Evolutionary conservation across 805 yeast genomes (phyloP).

Genomic region (Starmerella floricola): DNA sequence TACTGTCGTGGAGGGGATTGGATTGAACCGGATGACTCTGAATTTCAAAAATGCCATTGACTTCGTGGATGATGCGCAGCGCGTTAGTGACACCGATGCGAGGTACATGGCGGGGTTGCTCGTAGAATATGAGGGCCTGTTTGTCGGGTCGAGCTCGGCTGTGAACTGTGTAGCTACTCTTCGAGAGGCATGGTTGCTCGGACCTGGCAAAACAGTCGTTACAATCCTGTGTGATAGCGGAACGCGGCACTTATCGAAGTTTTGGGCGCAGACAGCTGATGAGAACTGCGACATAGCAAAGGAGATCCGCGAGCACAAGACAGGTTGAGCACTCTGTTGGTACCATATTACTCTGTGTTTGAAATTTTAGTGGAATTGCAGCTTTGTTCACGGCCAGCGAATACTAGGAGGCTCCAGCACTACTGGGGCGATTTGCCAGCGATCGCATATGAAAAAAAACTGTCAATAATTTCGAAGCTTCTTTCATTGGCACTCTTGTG

Average conservation of each 20-base stretch:
- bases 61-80: constrained; percentile 61
- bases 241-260: constrained; percentile 75
- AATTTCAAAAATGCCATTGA: constrained; percentile 64
- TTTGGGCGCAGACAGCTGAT: constrained; percentile 46
- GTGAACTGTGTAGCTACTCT: constrained; percentile 86
- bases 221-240: constrained; percentile 91
- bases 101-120: constrained; percentile 75
- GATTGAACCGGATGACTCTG: constrained; percentile 72
- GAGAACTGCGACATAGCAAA: constrained; percentile 5
- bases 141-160: constrained; percentile 88
- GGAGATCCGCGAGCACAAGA: constrained; percentile 1
- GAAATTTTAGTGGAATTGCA: too few species aligned
- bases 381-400: too few species aligned
- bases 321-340: too few species aligned
- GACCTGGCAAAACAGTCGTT: constrained; percentile 58
- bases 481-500: neutral
- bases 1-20: constrained; percentile 87
- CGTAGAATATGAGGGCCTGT: constrained; percentile 74
- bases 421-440: too few species aligned
- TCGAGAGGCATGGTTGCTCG: constrained; percentile 39
- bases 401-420: too few species aligned
- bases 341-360: too few species aligned
- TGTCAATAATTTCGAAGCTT: neutral
- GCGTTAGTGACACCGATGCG: constrained; percentile 73
- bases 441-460: too few species aligned